Evolutionary conservation across 768 basidiomycete genomes (phyloP).

Genomic region (Dacryopinax primogenitus): DNA sequence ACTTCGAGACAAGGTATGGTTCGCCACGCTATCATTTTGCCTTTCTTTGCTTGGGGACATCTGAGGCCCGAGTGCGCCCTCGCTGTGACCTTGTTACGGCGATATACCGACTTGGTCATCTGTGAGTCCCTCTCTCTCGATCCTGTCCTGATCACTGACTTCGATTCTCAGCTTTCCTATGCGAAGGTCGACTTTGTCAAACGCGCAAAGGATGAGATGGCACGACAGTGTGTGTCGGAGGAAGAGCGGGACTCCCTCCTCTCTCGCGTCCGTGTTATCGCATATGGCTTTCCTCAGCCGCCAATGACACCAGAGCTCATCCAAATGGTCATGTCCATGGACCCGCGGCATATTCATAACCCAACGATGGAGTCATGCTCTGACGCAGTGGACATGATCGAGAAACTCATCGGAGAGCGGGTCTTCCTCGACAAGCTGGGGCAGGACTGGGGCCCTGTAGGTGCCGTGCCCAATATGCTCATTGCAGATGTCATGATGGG

Average conservation of each 20-base stretch:
- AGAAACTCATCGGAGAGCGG: neutral
- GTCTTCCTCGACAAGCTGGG: neutral
- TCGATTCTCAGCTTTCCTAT: neutral
- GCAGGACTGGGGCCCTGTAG: neutral
- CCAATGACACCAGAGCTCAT: neutral
- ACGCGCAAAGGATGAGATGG: slow-evolving; percentile 3
- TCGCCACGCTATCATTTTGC: neutral
- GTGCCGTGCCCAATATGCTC: neutral
- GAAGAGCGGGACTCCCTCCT: neutral
- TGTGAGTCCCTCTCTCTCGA: neutral
- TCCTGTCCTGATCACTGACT: neutral
- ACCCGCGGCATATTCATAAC: neutral
- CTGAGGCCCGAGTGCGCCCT: neutral
- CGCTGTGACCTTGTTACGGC: neutral
- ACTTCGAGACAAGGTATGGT: neutral
- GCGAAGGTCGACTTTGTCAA: slow-evolving; percentile 5
- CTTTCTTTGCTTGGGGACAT: slow-evolving; percentile 4
- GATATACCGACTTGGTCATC: neutral
- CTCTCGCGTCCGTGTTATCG: slow-evolving; percentile 1
- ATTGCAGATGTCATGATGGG: slow-evolving; percentile 3
- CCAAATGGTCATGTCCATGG: neutral
- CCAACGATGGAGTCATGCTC: neutral
- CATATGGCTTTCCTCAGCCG: neutral
- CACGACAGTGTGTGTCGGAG: neutral
- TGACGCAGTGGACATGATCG: neutral